These are phyloP conservation scores for Phytophthora sojae DNA, from an alignment of 352 stramenopile species.

Conservation along the genomic window DNA sequence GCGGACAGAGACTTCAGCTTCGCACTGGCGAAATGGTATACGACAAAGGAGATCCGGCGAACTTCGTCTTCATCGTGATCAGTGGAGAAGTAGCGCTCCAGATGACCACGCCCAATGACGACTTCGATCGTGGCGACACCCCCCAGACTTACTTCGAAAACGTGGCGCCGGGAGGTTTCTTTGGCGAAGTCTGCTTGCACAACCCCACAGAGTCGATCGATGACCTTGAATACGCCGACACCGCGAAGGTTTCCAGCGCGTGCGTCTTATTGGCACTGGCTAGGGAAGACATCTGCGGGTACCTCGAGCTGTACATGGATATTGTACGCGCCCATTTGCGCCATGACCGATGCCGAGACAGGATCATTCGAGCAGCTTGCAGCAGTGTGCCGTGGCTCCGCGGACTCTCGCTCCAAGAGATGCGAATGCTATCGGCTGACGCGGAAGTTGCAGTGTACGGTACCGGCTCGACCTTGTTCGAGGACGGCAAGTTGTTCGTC, in stretches of 20 bases:
- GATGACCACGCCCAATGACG: not conserved
- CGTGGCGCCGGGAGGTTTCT: conserved; percentile 59
- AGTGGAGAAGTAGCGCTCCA: conserved; percentile 55
- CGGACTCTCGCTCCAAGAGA: conserved; percentile 57
- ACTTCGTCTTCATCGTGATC: conserved; percentile 75
- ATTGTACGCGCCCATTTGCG: conserved; percentile 65
- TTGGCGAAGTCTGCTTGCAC: conserved; percentile 63
- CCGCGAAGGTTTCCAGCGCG: conserved; percentile 37
- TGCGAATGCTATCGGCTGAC: conserved; percentile 55
- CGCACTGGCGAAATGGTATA: conserved; percentile 59
- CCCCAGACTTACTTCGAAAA: conserved; percentile 30
- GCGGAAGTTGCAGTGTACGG: conserved; percentile 54
- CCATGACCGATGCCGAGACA: conserved; percentile 61
- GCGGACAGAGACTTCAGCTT: conserved; percentile 52
- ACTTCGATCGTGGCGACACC: not conserved
- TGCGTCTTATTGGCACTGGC: conserved; percentile 63
- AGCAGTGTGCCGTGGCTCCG: conserved; percentile 51
- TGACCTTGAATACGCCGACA: conserved; percentile 59
- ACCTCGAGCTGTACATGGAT: conserved; percentile 74
- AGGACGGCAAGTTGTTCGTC: conserved; percentile 43
- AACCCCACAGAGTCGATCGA: conserved; percentile 19
- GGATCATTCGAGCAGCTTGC: conserved; percentile 50
- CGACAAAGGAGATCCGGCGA: conserved; percentile 64
- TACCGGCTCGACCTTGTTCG: conserved; percentile 51
- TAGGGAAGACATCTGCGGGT: conserved; percentile 62